Conservation (phyloP, 2,329 filamentous ascomycete species). For the Cryphonectria nitschkei region DNA sequence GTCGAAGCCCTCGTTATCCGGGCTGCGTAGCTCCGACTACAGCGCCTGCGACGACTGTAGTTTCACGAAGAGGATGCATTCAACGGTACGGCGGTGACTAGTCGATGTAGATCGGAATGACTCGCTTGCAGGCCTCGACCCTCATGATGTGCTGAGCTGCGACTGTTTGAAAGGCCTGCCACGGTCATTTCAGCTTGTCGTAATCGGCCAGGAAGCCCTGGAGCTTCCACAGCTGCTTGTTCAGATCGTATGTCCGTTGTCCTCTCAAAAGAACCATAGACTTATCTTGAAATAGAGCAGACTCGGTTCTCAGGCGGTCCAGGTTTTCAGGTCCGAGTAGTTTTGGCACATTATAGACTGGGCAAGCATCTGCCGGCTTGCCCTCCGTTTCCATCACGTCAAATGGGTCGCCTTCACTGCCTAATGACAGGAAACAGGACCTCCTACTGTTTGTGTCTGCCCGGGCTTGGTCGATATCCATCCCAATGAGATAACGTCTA, state of each 20-base stretch:
- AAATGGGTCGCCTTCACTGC: slow-evolving; percentile 40
- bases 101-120: not conserved
- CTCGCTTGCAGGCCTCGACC: not conserved
- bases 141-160: not conserved
- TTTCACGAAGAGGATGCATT: not conserved
- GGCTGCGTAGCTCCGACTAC: not conserved
- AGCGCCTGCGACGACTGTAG: not conserved
- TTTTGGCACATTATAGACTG: slow-evolving; percentile 56
- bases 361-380: slow-evolving; percentile 42
- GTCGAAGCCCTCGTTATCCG: not conserved
- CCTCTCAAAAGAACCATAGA: slow-evolving; percentile 49
- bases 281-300: slow-evolving; percentile 41
- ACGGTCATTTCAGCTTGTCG: not conserved
- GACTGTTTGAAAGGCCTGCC: not conserved
- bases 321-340: slow-evolving; percentile 56
- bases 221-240: slow-evolving; percentile 60
- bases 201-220: slow-evolving; percentile 54
- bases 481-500: slow-evolving; percentile 47
- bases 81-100: not conserved
- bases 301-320: slow-evolving; percentile 42
- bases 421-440: slow-evolving; percentile 52
- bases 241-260: slow-evolving; percentile 47
- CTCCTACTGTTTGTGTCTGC: slow-evolving; percentile 39
- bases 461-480: slow-evolving; percentile 50
- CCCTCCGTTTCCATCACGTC: slow-evolving; percentile 49